These are phyloP conservation scores for Penicillium alfredii DNA, from an alignment of 495 filamentous ascomycete genomes.

Conservation along the genomic window DNA sequence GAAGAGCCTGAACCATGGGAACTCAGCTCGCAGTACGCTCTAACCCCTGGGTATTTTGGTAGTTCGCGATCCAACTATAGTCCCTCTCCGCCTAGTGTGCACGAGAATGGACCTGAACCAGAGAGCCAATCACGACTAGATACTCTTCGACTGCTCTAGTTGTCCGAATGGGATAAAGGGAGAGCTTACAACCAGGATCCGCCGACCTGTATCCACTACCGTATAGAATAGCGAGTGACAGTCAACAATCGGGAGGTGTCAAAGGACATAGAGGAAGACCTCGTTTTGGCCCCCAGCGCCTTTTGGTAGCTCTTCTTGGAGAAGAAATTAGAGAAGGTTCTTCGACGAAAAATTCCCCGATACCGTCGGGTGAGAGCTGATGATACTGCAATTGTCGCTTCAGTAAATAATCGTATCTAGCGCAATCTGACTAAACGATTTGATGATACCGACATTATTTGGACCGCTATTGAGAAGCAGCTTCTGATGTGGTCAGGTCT, in stretches of 20 bases:
- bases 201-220: constrained; percentile 30
- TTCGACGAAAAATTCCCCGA: background rate
- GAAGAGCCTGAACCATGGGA: constrained; percentile 2
- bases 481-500: constrained; percentile 7
- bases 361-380: constrained; percentile 5
- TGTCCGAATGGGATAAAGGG: constrained; percentile 16
- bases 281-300: constrained; percentile 17
- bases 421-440: constrained; percentile 13
- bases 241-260: constrained; percentile 23
- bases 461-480: constrained; percentile 8
- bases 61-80: constrained; percentile 6
- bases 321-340: constrained; percentile 6
- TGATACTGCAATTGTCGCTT: constrained; percentile 8
- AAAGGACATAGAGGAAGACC: constrained; percentile 24
- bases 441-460: constrained; percentile 7
- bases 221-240: constrained; percentile 30
- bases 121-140: constrained; percentile 1
- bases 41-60: constrained; percentile 7
- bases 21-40: constrained; percentile 10
- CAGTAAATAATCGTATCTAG: constrained; percentile 6
- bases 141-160: constrained; percentile 4
- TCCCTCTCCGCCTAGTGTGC: constrained; percentile 1
- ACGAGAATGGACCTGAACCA: too few relatives aligned
- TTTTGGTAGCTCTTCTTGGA: constrained; percentile 18
- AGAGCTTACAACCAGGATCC: constrained; percentile 24